phyloP scores from a whole-genome alignment of 73 alveolate genomes.

The Urostyla sp. region DNA sequence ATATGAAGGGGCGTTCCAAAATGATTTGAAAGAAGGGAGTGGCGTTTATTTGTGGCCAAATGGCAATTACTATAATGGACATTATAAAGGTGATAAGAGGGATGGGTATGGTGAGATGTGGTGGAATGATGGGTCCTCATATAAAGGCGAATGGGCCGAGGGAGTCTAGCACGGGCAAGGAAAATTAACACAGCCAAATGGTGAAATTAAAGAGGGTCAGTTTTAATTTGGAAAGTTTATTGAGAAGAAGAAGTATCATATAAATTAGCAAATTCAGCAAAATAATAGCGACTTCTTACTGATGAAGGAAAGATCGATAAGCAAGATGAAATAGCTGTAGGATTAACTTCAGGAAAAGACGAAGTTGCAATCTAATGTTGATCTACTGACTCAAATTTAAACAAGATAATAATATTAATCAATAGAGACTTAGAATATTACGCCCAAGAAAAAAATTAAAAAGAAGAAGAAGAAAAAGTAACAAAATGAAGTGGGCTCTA shows the following conservation, averaged over 20 bases:
- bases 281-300: too few relatives aligned
- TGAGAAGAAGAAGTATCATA: conserved; percentile 8
- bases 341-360: too few relatives aligned
- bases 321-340: too few relatives aligned
- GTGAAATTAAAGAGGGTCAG: conserved; percentile 39
- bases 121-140: conserved; percentile 45
- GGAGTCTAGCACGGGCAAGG: conserved; percentile 73
- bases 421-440: too few relatives aligned
- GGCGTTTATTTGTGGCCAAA: conserved; percentile 47
- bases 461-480: too few relatives aligned
- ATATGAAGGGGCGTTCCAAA: conserved; percentile 71
- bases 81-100: conserved; percentile 28
- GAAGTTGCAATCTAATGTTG: too few relatives aligned
- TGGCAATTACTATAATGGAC: conserved; percentile 35
- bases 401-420: too few relatives aligned
- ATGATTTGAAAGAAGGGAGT: conserved; percentile 56
- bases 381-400: too few relatives aligned
- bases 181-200: conserved; percentile 37
- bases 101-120: conserved; percentile 57
- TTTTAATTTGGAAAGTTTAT: not conserved
- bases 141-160: conserved; percentile 45
- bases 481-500: too few relatives aligned
- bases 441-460: too few relatives aligned
- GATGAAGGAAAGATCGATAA: too few relatives aligned
- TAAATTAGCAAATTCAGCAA: too few relatives aligned